Percentiles rank a stretch among this genome's conserved stretches.
Evolutionary conservation across 148 eudicot species (phyloP).

Genomic region (Suaeda aralocaspica): DNA sequence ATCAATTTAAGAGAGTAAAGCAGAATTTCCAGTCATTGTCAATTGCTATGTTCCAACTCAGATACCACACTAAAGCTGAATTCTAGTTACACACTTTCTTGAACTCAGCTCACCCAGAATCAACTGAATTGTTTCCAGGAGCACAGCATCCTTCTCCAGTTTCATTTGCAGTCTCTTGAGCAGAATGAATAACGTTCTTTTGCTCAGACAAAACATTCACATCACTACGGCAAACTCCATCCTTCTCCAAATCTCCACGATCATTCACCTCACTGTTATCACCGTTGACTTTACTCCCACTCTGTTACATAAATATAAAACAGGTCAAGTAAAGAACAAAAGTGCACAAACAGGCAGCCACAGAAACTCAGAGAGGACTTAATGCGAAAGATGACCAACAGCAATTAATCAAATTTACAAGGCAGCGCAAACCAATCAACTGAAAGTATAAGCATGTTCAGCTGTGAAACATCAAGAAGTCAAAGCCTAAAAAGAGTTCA

Average conservation of each 20-base stretch:
- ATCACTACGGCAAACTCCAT: not conserved
- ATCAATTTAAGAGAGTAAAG: not conserved
- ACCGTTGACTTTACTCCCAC: not conserved
- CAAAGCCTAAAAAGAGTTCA: not conserved
- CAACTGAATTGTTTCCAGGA: conserved; percentile 6
- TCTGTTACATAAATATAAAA: conserved; percentile 1
- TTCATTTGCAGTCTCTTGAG: not conserved
- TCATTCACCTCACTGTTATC: conserved; percentile 7
- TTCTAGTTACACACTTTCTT: too few species aligned
- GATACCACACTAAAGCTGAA: not conserved
- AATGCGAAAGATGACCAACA: not conserved
- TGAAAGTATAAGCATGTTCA: not conserved
- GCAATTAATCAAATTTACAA: not conserved
- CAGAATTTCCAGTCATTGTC: not conserved
- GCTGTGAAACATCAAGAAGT: not conserved
- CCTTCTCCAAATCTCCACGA: not conserved
- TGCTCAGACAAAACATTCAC: not conserved
- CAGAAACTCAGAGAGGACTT: not conserved
- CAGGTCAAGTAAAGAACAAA: not conserved
- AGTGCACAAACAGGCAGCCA: not conserved
- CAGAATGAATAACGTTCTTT: not conserved
- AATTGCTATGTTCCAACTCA: not conserved
- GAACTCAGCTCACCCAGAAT: conserved; percentile 13
- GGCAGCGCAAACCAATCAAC: not conserved
- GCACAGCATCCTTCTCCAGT: conserved; percentile 1